Conservation (phyloP, 2,329 filamentous ascomycete genomes). For the Gliomastix tumulicola region DNA sequence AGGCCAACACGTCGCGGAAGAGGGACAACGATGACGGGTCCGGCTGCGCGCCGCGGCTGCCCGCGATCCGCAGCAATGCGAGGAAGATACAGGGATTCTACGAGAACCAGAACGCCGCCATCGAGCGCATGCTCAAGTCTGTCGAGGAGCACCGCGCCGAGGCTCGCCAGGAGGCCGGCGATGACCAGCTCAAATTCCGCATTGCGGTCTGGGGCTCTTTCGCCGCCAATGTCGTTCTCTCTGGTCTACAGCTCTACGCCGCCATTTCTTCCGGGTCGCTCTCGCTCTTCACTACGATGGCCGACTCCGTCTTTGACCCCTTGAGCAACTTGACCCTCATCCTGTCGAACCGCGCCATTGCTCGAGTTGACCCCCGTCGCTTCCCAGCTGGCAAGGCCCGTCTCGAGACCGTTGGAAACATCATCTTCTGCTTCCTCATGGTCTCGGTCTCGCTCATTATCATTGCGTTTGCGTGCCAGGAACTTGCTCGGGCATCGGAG, state of each 20-base stretch:
- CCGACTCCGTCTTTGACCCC: conserved; percentile 90
- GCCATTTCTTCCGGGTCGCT: conserved; percentile 83
- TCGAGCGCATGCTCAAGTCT: conserved; percentile 82
- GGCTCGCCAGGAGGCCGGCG: conserved; percentile 71
- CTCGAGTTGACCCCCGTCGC: conserved; percentile 73
- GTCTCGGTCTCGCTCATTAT: conserved; percentile 84
- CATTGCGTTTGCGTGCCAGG: conserved; percentile 76
- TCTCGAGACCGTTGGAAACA: conserved; percentile 93
- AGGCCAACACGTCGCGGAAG: conserved; percentile 74
- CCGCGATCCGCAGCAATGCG: conserved; percentile 22
- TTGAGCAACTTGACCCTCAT: conserved; percentile 84
- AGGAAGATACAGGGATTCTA: conserved; percentile 75
- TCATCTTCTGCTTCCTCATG: conserved; percentile 96
- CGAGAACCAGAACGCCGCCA: conserved; percentile 85
- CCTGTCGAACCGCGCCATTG: conserved; percentile 79
- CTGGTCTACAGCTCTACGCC: conserved; percentile 79
- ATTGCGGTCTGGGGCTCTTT: conserved; percentile 64
- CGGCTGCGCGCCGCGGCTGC: background rate
- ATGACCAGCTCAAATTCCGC: conserved; percentile 71
- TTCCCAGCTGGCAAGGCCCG: conserved; percentile 92
- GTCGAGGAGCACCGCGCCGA: conserved; percentile 85
- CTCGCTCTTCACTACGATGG: conserved; percentile 96
- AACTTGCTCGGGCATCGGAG: conserved; percentile 50
- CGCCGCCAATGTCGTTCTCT: conserved; percentile 71
- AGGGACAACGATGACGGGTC: too few species aligned